Conservation (phyloP, 1,139 yeast species). For the Suzukiozyma palmioleophila region DNA sequence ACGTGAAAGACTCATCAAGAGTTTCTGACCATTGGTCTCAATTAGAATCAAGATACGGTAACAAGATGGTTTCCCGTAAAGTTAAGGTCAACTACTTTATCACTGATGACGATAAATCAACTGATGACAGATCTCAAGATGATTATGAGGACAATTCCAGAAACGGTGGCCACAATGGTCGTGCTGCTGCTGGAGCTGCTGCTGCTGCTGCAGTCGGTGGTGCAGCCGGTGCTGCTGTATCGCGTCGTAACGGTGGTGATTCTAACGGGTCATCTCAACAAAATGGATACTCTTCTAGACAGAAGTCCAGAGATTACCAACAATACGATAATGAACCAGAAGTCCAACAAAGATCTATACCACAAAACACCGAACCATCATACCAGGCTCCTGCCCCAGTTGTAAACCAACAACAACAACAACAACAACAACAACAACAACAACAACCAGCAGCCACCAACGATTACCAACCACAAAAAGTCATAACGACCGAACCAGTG, state of each 20-base stretch:
- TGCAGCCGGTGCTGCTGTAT: slow-evolving; percentile 10
- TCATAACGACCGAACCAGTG: slow-evolving; percentile 23
- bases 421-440: slow-evolving; percentile 5
- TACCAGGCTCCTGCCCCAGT: slow-evolving; percentile 6
- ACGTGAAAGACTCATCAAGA: slow-evolving; percentile 46
- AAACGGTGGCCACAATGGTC: slow-evolving; percentile 9
- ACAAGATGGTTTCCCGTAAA: slow-evolving; percentile 63
- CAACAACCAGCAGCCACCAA: background rate
- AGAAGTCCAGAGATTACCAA: background rate
- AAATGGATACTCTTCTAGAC: slow-evolving; percentile 1
- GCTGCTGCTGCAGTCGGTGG: slow-evolving; percentile 13
- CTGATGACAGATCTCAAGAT: slow-evolving; percentile 10
- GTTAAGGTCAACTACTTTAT: slow-evolving; percentile 68
- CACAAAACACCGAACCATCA: slow-evolving; percentile 2
- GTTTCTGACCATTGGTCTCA: slow-evolving; percentile 73
- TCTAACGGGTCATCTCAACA: slow-evolving; percentile 7
- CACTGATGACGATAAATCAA: slow-evolving; percentile 20
- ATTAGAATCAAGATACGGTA: slow-evolving; percentile 60
- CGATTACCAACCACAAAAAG: slow-evolving; percentile 5
- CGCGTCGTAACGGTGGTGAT: slow-evolving; percentile 9
- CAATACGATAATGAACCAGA: slow-evolving; percentile 5
- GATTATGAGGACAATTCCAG: slow-evolving; percentile 13
- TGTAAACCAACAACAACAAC: slow-evolving; percentile 5
- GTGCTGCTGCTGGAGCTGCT: slow-evolving; percentile 11
- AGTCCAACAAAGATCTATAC: slow-evolving; percentile 7